phyloP scores from a whole-genome alignment of 768 basidiomycete genomes.

The Lentinula aciculospora region DNA sequence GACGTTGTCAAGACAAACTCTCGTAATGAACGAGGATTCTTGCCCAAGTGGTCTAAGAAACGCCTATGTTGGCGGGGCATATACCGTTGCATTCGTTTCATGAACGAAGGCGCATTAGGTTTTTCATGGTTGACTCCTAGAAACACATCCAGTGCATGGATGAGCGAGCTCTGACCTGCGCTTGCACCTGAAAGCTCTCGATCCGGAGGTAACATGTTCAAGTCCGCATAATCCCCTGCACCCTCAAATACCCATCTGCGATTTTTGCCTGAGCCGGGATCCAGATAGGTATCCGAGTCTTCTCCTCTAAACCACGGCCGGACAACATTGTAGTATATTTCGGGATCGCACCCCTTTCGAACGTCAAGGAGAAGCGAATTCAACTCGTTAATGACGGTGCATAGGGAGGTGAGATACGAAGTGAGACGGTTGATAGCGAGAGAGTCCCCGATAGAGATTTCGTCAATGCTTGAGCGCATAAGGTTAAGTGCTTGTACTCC shows the following conservation, averaged over 20 bases:
- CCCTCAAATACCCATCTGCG: slow-evolving; percentile 60
- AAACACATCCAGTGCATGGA: slow-evolving; percentile 71
- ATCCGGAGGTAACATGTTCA: slow-evolving; percentile 32
- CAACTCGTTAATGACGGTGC: slow-evolving; percentile 60
- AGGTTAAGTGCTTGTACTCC: slow-evolving; percentile 82
- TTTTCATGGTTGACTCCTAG: slow-evolving; percentile 55
- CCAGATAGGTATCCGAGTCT: slow-evolving; percentile 35
- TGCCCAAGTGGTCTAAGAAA: slow-evolving; percentile 65
- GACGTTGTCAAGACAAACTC: slow-evolving; percentile 33
- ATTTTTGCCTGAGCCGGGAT: slow-evolving; percentile 8
- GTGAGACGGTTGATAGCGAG: slow-evolving; percentile 60
- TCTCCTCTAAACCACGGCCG: slow-evolving; percentile 81
- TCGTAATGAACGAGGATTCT: slow-evolving; percentile 57
- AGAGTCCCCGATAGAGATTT: slow-evolving; percentile 73
- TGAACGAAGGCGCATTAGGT: slow-evolving; percentile 27
- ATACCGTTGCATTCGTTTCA: slow-evolving; percentile 71
- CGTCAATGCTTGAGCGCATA: slow-evolving; percentile 85
- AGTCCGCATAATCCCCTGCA: slow-evolving; percentile 32
- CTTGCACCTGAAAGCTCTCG: slow-evolving; percentile 68
- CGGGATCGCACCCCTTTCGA: slow-evolving; percentile 66
- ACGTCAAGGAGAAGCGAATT: slow-evolving; percentile 55
- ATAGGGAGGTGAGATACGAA: slow-evolving; percentile 58
- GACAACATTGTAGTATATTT: slow-evolving; percentile 64
- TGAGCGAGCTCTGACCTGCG: slow-evolving; percentile 76
- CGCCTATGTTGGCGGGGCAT: slow-evolving; percentile 80